Conservation (phyloP, 805 yeast species). For the Babjeviella inositovora region DNA sequence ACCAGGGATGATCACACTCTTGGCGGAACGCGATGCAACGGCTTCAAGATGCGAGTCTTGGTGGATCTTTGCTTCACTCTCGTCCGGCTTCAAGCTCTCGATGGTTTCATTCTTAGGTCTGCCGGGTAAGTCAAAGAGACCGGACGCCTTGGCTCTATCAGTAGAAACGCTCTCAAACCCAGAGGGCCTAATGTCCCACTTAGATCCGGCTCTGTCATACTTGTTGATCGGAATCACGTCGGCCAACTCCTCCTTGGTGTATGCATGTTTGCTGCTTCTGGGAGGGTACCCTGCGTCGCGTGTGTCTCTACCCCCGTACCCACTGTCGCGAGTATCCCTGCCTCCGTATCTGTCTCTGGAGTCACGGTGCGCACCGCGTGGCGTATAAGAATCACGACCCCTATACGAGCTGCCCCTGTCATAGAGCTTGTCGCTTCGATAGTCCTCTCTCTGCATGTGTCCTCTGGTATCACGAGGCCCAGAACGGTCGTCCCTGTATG, state of each 20-base stretch:
- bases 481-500: slow-evolving; percentile 2
- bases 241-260: slow-evolving; percentile 12
- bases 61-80: slow-evolving; percentile 13
- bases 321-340: slow-evolving; percentile 3
- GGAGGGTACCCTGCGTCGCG: slow-evolving; percentile 3
- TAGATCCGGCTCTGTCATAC: slow-evolving; percentile 28
- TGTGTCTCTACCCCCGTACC: slow-evolving; percentile 5
- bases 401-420: not conserved
- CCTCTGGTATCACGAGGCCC: slow-evolving; percentile 3
- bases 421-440: slow-evolving; percentile 1
- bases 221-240: slow-evolving; percentile 30
- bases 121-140: slow-evolving; percentile 67
- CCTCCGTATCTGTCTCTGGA: slow-evolving; percentile 5
- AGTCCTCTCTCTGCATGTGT: slow-evolving; percentile 1
- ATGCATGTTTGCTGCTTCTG: slow-evolving; percentile 6
- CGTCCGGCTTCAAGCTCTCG: slow-evolving; percentile 5
- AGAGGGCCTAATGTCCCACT: slow-evolving; percentile 60
- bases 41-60: slow-evolving; percentile 12
- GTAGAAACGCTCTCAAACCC: slow-evolving; percentile 66
- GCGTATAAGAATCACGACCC: not conserved
- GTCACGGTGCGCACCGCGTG: slow-evolving; percentile 2
- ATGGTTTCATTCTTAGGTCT: slow-evolving; percentile 24
- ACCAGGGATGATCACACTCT: slow-evolving; percentile 10
- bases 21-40: slow-evolving; percentile 8
- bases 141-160: slow-evolving; percentile 63